Evolutionary conservation across 306 rosid species (phyloP).

Genomic region (Glycine tomentella): DNA sequence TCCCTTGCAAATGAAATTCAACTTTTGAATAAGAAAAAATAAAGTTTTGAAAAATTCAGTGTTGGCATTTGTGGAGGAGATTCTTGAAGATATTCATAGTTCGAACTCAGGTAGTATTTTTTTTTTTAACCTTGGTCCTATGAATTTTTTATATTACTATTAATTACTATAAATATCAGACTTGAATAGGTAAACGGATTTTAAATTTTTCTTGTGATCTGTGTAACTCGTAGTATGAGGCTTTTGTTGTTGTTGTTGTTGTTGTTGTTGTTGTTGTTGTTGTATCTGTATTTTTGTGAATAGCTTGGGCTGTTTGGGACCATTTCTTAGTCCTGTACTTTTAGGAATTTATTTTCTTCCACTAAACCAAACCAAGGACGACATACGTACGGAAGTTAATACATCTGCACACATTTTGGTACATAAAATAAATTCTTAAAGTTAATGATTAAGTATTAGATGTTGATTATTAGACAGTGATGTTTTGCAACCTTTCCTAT

Average conservation of each 20-base stretch:
- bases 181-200: slow-evolving; percentile 20
- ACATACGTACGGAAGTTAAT: neutral
- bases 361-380: slow-evolving; percentile 26
- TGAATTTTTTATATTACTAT: slow-evolving; percentile 6
- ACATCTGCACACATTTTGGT: slow-evolving; percentile 19
- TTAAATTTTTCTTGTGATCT: neutral
- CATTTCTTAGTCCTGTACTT: slow-evolving; percentile 29
- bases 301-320: slow-evolving; percentile 2
- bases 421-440: slow-evolving; percentile 35
- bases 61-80: slow-evolving; percentile 72
- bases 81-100: slow-evolving; percentile 70
- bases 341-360: slow-evolving; percentile 13
- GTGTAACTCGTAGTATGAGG: neutral
- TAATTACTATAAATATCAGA: slow-evolving; percentile 9
- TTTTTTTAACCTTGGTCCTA: neutral
- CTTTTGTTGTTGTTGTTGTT: no score
- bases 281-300: neutral
- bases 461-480: slow-evolving; percentile 31
- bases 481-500: slow-evolving; percentile 35
- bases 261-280: no score
- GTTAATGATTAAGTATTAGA: slow-evolving; percentile 20
- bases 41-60: slow-evolving; percentile 63
- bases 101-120: slow-evolving; percentile 60
- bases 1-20: slow-evolving; percentile 65
- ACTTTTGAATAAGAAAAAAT: slow-evolving; percentile 66